Evolutionary conservation across 345 rosid genomes (phyloP).

Genomic region (Sisymbrium irio): DNA sequence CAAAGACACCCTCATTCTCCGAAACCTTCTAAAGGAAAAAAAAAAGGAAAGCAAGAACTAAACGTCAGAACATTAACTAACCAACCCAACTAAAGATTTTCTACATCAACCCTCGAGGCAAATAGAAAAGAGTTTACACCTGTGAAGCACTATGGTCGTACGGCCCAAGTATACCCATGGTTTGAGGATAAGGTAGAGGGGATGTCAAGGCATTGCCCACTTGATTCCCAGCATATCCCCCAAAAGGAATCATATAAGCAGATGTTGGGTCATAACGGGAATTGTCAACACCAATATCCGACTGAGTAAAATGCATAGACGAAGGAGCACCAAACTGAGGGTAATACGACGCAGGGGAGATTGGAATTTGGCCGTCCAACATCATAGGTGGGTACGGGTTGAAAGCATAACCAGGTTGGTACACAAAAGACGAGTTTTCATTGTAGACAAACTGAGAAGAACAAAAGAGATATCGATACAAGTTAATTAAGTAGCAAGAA

Average conservation of each 20-base stretch:
- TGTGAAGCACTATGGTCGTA: conserved; percentile 58
- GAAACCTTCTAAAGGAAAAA: background rate
- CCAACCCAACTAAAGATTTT: background rate
- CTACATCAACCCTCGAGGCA: background rate
- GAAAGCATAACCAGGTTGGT: conserved; percentile 52
- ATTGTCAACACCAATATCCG: conserved; percentile 46
- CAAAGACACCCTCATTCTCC: background rate
- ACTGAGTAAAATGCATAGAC: conserved; percentile 41
- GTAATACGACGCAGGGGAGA: conserved; percentile 48
- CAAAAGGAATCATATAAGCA: conserved; percentile 51
- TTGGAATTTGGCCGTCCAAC: conserved; percentile 59
- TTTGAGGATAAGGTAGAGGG: conserved; percentile 52
- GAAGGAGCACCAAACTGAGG: conserved; percentile 45
- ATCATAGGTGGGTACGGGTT: conserved; percentile 53
- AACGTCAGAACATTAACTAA: background rate
- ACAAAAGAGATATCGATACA: background rate
- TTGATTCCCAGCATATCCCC: conserved; percentile 48
- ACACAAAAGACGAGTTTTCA: conserved; percentile 51
- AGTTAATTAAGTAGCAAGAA: background rate
- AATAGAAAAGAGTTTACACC: conserved; percentile 37
- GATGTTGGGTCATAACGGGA: conserved; percentile 47
- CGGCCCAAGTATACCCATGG: conserved; percentile 73
- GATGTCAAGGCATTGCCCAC: conserved; percentile 43
- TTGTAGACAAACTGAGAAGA: conserved; percentile 50
- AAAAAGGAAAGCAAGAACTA: background rate